Evolutionary conservation across 805 yeast species (phyloP), one percentile per base, ranked within the genome.

Genomic region (Kuraishia capsulata): DNA sequence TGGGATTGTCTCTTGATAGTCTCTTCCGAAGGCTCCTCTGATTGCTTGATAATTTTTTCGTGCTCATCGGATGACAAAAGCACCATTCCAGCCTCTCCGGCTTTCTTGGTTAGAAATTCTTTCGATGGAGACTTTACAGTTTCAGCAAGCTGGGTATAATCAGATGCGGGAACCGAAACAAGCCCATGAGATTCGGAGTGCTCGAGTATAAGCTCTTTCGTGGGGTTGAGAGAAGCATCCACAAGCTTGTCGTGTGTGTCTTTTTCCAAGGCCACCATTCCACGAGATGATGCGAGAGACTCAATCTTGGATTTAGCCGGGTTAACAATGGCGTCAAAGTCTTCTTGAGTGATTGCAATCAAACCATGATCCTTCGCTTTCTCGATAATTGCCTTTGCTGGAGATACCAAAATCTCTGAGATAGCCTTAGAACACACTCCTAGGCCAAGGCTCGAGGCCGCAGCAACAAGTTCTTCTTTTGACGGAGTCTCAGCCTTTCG

Each of bases 381-480:
- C 20, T 36, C 34, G 18, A 33, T 35, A n/a, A 44, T 31, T 24
- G 29, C 16, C 11, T 23, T 31, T 19, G n/a, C 30, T 14, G 38
- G 33, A 23, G 42, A 40, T 10, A 24, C n/a, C 8, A 23, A 16
- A 33, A 23, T 13, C 13, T 37, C 30, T 14, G 36, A n/a, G 19
- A 23, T 20, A 20, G 28, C 31, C 16, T 20, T 18, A 5, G 39
- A 17, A 24, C 39, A 39, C 39, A 35, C 32, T 6, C 37, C 40
- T 35, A 44, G 40, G 0, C 50, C 56, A 11, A 38, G 36, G 8
- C 17, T 30, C 11, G 30, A 16, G 1, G 57, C 52, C 32, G 46
- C 48, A 8, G 36, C 38, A 24, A 36, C 35, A 4, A 54, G 17
- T 28, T 56, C 56, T 0, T 54, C 58, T 10, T 47, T 21, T 2